Conservation (phyloP, 139 green algal genomes). For the Volvox africanus region DNA sequence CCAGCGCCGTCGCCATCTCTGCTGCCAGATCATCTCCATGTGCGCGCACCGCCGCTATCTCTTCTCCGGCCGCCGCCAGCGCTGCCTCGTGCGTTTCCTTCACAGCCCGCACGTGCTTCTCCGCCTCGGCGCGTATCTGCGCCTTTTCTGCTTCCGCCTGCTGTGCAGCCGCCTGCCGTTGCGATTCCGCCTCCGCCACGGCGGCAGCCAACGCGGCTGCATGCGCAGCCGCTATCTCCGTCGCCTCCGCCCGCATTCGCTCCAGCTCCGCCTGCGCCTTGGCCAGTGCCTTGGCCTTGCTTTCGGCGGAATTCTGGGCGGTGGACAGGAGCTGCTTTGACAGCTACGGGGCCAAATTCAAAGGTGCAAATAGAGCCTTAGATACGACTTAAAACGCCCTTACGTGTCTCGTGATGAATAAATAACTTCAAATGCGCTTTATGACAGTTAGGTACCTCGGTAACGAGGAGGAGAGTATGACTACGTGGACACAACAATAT, state of each 20-base stretch:
- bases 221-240: not conserved
- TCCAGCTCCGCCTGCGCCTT: slow-evolving; percentile 20
- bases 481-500: no score
- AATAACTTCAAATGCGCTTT: no score
- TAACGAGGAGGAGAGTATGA: no score
- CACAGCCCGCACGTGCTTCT: not conserved
- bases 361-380: no score
- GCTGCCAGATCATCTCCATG: not conserved
- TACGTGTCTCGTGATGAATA: no score
- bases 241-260: not conserved
- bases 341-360: not conserved
- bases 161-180: not conserved
- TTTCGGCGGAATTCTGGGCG: not conserved
- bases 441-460: no score
- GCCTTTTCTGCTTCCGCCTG: not conserved
- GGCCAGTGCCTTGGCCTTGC: slow-evolving; percentile 14
- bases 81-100: not conserved
- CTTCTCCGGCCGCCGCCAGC: not conserved
- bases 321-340: slow-evolving; percentile 31
- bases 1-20: not conserved
- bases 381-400: no score
- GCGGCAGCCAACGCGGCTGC: not conserved
- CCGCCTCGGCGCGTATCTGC: not conserved
- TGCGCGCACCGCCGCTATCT: not conserved
- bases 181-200: not conserved